Conservation (phyloP, 1,284 basidiomycete genomes). For the Prillingera fragicola region DNA sequence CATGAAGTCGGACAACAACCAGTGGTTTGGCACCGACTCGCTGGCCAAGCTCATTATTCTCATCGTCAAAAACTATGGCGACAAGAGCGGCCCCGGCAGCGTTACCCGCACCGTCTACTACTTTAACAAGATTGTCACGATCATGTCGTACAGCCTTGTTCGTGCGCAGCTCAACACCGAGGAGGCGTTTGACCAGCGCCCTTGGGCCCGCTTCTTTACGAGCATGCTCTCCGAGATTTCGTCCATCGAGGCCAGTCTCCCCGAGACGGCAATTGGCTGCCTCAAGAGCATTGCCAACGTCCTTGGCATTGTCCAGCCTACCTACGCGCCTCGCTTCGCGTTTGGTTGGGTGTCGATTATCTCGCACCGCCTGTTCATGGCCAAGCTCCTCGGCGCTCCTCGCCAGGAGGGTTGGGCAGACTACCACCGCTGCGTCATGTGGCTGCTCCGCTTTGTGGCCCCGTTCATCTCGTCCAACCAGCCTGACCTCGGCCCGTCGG, state of each 20-base stretch:
- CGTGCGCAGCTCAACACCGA: constrained; percentile 94
- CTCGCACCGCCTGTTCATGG: constrained; percentile 96
- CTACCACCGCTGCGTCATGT: constrained; percentile 89
- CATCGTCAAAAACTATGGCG: constrained; percentile 93
- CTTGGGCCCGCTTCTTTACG: constrained; percentile 98
- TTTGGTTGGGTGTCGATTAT: constrained; percentile 98
- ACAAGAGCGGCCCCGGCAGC: constrained; percentile 64
- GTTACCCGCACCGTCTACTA: constrained; percentile 95
- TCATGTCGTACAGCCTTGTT: constrained; percentile 91
- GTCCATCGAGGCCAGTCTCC: constrained; percentile 73
- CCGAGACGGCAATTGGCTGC: constrained; percentile 80
- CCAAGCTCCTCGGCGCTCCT: constrained; percentile 67
- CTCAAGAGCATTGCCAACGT: constrained; percentile 88
- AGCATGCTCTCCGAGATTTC: constrained; percentile 90
- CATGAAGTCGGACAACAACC: constrained; percentile 74
- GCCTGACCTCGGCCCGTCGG: constrained; percentile 72
- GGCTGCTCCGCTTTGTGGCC: constrained; percentile 86
- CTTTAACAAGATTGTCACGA: constrained; percentile 94
- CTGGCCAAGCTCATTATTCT: constrained; percentile 92
- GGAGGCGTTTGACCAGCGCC: constrained; percentile 87
- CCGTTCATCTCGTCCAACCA: constrained; percentile 72
- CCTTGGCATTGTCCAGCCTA: constrained; percentile 91
- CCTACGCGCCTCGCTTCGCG: constrained; percentile 94
- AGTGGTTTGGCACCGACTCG: constrained; percentile 85
- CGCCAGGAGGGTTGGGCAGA: constrained; percentile 71